phyloP scores from a whole-genome alignment of 2,329 filamentous ascomycete genomes.

The Davidsoniella australis region DNA sequence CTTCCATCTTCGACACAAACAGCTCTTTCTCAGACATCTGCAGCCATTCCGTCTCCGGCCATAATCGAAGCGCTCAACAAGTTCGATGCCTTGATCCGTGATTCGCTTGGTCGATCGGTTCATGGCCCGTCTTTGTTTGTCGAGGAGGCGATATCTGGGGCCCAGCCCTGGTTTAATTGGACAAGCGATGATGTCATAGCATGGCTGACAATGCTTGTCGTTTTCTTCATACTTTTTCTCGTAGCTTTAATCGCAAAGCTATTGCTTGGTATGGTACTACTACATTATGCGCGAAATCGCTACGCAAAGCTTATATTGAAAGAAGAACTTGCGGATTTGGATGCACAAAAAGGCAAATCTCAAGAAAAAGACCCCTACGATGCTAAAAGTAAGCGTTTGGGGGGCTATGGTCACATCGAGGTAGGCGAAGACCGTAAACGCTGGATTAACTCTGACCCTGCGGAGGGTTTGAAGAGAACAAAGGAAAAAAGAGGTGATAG shows the following conservation, averaged over 20 bases:
- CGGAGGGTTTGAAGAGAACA: slow-evolving; percentile 45
- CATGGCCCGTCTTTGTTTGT: slow-evolving; percentile 31
- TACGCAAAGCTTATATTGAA: slow-evolving; percentile 66
- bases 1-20: slow-evolving; percentile 48
- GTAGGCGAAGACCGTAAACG: slow-evolving; percentile 72
- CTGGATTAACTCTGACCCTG: slow-evolving; percentile 77
- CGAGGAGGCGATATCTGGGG: slow-evolving; percentile 17
- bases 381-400: slow-evolving; percentile 56
- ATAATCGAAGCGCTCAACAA: slow-evolving; percentile 63
- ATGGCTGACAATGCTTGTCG: slow-evolving; percentile 61
- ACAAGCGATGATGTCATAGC: slow-evolving; percentile 59
- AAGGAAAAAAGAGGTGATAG: slow-evolving; percentile 32
- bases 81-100: slow-evolving; percentile 58
- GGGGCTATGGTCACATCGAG: slow-evolving; percentile 73
- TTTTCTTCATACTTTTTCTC: slow-evolving; percentile 73
- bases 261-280: slow-evolving; percentile 69
- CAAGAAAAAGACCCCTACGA: slow-evolving; percentile 34
- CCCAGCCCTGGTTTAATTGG: slow-evolving; percentile 35
- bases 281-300: slow-evolving; percentile 61
- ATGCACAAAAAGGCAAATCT: slow-evolving; percentile 22
- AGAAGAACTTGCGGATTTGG: slow-evolving; percentile 35
- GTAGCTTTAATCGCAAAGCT: slow-evolving; percentile 73
- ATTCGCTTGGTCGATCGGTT: slow-evolving; percentile 57
- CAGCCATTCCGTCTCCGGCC: slow-evolving; percentile 45
- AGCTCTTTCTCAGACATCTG: slow-evolving; percentile 45